These are phyloP conservation scores for Triglochin maritima DNA, from an alignment of 106 monocot species.

Conservation along the genomic window DNA sequence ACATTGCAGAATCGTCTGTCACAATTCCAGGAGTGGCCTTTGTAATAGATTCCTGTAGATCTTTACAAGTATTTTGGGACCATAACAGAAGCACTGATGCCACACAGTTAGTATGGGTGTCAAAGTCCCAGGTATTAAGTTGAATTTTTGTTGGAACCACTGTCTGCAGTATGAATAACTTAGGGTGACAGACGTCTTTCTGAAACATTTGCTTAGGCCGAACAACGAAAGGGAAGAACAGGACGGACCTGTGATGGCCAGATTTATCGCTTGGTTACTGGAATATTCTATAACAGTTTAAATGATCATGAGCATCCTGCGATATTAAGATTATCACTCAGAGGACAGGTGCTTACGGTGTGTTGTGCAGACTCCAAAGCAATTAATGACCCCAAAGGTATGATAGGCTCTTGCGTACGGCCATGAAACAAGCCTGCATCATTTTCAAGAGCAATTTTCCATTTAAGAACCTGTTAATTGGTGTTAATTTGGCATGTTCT, in stretches of 20 bases:
- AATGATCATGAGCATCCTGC: slow-evolving; percentile 67
- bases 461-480: too few species aligned
- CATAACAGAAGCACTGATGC: slow-evolving; percentile 42
- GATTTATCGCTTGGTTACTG: slow-evolving; percentile 56
- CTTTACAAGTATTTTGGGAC: slow-evolving; percentile 74
- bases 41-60: slow-evolving; percentile 84
- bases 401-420: too few species aligned
- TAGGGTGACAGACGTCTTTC: too few species aligned
- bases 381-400: slow-evolving; percentile 83
- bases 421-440: too few species aligned
- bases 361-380: slow-evolving; percentile 75
- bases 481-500: too few species aligned
- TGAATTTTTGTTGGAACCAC: too few species aligned
- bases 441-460: too few species aligned
- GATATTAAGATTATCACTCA: slow-evolving; percentile 70
- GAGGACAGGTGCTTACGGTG: slow-evolving; percentile 62
- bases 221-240: slow-evolving; percentile 80
- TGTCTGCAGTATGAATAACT: too few species aligned
- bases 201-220: slow-evolving; percentile 40
- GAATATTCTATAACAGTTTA: slow-evolving; percentile 41
- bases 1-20: slow-evolving; percentile 91
- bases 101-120: slow-evolving; percentile 72
- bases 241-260: slow-evolving; percentile 83
- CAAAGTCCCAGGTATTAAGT: slow-evolving; percentile 65
- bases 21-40: slow-evolving; percentile 80